Conservation (phyloP, 345 rosid species). For the Geranium rotundifolium region DNA sequence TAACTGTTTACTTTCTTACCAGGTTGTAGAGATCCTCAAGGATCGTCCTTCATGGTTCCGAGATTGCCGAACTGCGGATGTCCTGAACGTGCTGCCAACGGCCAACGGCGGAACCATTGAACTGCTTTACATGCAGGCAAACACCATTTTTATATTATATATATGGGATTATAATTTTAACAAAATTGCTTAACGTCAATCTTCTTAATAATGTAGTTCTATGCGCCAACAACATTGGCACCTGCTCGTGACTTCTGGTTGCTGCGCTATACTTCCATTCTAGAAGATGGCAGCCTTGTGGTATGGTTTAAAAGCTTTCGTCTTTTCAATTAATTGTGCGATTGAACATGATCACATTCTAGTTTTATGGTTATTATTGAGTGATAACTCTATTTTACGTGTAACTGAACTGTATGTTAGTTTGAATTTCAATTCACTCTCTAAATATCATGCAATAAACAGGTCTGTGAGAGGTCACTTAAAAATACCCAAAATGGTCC, state of each 20-base stretch:
- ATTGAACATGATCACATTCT: no score
- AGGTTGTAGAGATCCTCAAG: conserved; percentile 99
- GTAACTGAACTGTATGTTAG: no score
- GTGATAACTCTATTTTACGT: no score
- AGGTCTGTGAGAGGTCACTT: conserved; percentile 95
- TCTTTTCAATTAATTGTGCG: no score
- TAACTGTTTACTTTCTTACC: conserved; percentile 4
- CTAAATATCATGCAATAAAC: conserved; percentile 5
- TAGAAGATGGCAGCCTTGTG: conserved; percentile 99
- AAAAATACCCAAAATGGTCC: conserved; percentile 94
- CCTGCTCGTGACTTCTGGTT: conserved; percentile 99
- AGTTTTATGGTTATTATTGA: no score
- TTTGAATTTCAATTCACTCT: background rate
- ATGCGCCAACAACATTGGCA: conserved; percentile 94
- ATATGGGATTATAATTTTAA: background rate
- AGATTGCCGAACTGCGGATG: conserved; percentile 99
- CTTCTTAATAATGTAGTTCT: conserved; percentile 42
- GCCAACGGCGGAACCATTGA: conserved; percentile 99
- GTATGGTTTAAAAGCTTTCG: no score
- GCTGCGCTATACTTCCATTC: conserved; percentile 83
- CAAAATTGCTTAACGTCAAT: background rate
- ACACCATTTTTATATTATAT: background rate
- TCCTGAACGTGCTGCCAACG: conserved; percentile 91
- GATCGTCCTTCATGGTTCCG: conserved; percentile 98
- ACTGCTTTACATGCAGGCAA: conserved; percentile 97